Conservation (phyloP, 2,329 filamentous ascomycete genomes). For the Monosporascus sp. region DNA sequence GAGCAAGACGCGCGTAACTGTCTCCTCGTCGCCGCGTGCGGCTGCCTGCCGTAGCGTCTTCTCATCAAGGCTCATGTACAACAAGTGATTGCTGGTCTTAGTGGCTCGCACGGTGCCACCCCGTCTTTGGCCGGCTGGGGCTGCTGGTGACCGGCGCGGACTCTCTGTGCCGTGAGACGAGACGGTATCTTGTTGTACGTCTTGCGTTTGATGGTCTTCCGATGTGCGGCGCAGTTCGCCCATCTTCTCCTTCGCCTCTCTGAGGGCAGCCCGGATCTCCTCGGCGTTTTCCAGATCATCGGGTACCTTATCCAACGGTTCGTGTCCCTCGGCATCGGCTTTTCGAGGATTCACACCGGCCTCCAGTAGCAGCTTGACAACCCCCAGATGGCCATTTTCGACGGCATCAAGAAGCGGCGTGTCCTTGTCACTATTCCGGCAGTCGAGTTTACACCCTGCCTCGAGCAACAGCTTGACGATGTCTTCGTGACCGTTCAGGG, state of each 20-base stretch:
- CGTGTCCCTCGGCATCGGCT: conserved; percentile 86
- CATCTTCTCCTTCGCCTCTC: conserved; percentile 53
- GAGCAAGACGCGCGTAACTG: conserved; percentile 55
- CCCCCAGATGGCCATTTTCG: conserved; percentile 87
- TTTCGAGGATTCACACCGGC: conserved; percentile 89
- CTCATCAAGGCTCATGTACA: conserved; percentile 60
- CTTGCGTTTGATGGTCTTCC: conserved; percentile 50
- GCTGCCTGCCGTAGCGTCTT: conserved; percentile 58
- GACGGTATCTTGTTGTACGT: conserved; percentile 38
- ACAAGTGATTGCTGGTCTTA: conserved; percentile 59
- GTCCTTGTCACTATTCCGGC: conserved; percentile 74
- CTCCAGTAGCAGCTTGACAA: conserved; percentile 77
- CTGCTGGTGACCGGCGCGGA: conserved; percentile 52
- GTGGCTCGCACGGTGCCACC: conserved; percentile 53
- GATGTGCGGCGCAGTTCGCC: conserved; percentile 51
- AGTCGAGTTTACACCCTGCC: conserved; percentile 80
- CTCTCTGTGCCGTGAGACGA: conserved; percentile 55
- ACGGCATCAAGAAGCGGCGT: conserved; percentile 94
- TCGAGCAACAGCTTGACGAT: conserved; percentile 85
- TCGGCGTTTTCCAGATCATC: conserved; percentile 71
- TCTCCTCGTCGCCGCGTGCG: conserved; percentile 57
- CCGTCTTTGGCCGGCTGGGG: conserved; percentile 40
- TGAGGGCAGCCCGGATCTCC: conserved; percentile 68
- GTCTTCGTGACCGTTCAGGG: conserved; percentile 77
- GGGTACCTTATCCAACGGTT: conserved; percentile 79